These are phyloP conservation scores for Colletotrichum sp. DNA, from an alignment of 2,329 filamentous ascomycete genomes.

Conservation along the genomic window DNA sequence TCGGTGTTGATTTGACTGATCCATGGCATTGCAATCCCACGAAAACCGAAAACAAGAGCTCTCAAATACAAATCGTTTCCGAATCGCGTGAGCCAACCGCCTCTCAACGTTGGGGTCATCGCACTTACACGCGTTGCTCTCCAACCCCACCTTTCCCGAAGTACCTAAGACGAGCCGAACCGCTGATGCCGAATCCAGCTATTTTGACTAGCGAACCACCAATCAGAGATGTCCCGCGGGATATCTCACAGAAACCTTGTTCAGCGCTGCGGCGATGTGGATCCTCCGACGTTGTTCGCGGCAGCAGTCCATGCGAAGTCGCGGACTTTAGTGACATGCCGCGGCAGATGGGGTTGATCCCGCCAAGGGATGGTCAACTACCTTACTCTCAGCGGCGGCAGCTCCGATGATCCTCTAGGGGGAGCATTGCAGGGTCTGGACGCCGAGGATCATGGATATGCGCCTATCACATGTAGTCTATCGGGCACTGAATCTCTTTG, in stretches of 20 bases:
- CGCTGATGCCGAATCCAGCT: background rate
- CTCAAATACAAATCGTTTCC: background rate
- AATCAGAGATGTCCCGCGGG: background rate
- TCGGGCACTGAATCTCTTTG: background rate
- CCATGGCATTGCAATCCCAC: accelerated
- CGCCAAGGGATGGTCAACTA: background rate
- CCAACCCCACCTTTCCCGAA: background rate
- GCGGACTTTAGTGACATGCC: background rate
- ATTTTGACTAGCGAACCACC: background rate
- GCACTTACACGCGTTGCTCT: background rate
- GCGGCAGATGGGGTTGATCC: background rate
- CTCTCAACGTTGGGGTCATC: background rate
- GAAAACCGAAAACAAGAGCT: background rate
- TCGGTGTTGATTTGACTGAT: background rate
- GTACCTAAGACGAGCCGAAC: background rate
- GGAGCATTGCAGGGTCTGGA: background rate
- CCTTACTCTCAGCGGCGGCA: background rate
- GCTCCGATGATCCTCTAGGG: no score
- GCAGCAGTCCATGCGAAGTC: background rate
- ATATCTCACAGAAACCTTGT: background rate
- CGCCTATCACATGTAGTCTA: background rate
- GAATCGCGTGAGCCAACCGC: background rate
- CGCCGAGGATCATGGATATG: background rate
- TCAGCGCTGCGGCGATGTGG: background rate
- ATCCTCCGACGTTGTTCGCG: background rate